These are phyloP conservation scores for Datura wrightii DNA, from an alignment of 257 asterid genomes.

Conservation along the genomic window DNA sequence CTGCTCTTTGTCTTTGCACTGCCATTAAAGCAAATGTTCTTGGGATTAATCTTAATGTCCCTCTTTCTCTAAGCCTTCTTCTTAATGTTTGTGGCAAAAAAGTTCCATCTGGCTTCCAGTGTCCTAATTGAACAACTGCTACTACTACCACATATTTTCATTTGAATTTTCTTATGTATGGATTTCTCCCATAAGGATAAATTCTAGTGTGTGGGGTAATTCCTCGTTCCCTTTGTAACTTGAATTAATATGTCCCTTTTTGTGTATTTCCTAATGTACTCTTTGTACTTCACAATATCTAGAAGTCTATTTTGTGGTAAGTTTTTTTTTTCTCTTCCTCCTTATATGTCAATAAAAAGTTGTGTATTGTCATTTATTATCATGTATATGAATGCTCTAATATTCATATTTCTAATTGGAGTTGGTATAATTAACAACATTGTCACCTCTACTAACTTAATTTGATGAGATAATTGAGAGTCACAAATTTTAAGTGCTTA, in stretches of 20 bases:
- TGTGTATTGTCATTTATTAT: not conserved
- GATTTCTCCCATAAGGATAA: not conserved
- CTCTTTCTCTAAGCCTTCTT: constrained; percentile 57
- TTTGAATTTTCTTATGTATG: not conserved
- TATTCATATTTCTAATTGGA: not conserved
- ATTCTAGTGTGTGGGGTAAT: not conserved
- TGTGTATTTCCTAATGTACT: no score
- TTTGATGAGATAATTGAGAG: not conserved
- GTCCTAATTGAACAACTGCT: constrained; percentile 38
- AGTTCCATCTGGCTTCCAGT: constrained; percentile 55
- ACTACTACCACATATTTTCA: not conserved
- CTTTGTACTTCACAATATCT: not conserved
- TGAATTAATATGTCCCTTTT: not conserved
- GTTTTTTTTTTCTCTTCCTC: not conserved
- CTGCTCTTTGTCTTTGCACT: constrained; percentile 69
- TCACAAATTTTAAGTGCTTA: not conserved
- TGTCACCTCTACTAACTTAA: not conserved
- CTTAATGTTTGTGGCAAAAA: constrained; percentile 58
- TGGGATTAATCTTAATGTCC: constrained; percentile 65
- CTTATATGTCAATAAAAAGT: not conserved
- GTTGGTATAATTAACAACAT: not conserved
- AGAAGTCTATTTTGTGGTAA: not conserved
- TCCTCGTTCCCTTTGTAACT: not conserved
- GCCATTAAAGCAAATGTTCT: constrained; percentile 64
- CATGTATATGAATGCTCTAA: not conserved